These are phyloP conservation scores for Bidens hawaiensis DNA, from an alignment of 140 eudicot species.

Conservation along the genomic window DNA sequence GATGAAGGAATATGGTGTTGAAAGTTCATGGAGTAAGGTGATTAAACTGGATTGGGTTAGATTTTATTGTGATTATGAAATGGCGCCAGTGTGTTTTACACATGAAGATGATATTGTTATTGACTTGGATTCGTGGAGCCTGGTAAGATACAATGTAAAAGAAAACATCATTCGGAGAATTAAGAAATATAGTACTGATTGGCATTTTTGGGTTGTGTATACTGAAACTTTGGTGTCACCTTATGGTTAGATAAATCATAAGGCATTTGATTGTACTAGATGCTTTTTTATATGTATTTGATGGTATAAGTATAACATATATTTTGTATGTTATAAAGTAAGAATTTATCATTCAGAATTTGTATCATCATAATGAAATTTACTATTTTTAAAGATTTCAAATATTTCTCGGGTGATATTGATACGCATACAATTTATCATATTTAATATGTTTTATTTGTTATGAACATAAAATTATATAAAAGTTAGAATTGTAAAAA, in stretches of 20 bases:
- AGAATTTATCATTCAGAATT: no score
- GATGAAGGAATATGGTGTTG: conserved; percentile 31
- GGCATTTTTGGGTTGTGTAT: conserved; percentile 25
- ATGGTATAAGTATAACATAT: no score
- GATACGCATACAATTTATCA: no score
- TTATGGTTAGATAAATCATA: conserved; percentile 5
- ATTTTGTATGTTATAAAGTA: no score
- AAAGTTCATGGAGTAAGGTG: conserved; percentile 24
- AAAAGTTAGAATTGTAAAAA: no score
- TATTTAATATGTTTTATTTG: no score
- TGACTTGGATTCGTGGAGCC: conserved; percentile 7
- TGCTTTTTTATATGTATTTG: no score
- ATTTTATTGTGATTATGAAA: conserved; percentile 2
- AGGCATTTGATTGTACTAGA: no score
- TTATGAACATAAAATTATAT: no score
- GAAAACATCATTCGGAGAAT: neutral
- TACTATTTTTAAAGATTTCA: no score
- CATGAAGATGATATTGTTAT: conserved; percentile 17
- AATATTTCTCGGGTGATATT: no score
- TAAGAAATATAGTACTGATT: conserved; percentile 14
- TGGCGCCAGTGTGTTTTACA: conserved; percentile 18
- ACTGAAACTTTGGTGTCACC: conserved; percentile 23
- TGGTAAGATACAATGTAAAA: conserved; percentile 6
- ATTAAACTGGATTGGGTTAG: conserved; percentile 2
- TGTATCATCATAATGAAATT: no score